Base-by-base conservation (phyloP, 140 eudicot genomes). In the Cichorium intybus region DNA sequence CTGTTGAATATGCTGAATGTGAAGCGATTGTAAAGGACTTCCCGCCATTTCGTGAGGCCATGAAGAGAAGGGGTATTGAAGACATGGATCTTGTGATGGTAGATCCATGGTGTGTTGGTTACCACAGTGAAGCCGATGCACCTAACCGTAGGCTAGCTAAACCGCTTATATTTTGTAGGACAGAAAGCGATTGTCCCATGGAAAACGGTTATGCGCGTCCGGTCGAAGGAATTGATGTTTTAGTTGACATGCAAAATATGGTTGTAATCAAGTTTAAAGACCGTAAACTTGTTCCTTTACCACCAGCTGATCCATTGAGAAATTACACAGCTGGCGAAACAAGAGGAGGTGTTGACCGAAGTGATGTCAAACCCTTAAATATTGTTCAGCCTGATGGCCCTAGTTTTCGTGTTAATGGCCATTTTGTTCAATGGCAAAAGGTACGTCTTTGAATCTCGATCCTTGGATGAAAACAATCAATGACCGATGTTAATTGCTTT, bases 21-120 rank as follows among this genome's bases (percentile, higher is more conserved):
- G 99, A 93, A 79, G 97, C 99, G 60, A 73, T 82, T 57, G 99
- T 93, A 56, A 93, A 93, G 74, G 97, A 89, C 48, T 82, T 81
- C 67, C 99, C 90, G 57, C 94, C 95, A 56, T 93, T 93, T 78
- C 75, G 75, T 37, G 99, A 93, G 68, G 99, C 99, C 33, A 93
- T 93, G 99, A 93, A 89, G 81, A 86, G 87, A 83, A 86, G 99
- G 84, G 99, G 99, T 39, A 86, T 93, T 60, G 97, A 93, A 56
- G 99, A 93, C 73, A 85, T 93, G 99, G 97, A 93, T 62, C 95
- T 93, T 50, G 95, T 93, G 69, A 93, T 93, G 99, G 99, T 93
- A 56, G 99, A 93, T 81, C 85, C 97, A 53, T 93, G 99, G 99
- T 93, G 99, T 78, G 99, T 83, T 48, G 99, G 99, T 26, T 93